These are phyloP conservation scores for Candida nitratophila DNA, from an alignment of 805 yeast species.

Conservation along the genomic window DNA sequence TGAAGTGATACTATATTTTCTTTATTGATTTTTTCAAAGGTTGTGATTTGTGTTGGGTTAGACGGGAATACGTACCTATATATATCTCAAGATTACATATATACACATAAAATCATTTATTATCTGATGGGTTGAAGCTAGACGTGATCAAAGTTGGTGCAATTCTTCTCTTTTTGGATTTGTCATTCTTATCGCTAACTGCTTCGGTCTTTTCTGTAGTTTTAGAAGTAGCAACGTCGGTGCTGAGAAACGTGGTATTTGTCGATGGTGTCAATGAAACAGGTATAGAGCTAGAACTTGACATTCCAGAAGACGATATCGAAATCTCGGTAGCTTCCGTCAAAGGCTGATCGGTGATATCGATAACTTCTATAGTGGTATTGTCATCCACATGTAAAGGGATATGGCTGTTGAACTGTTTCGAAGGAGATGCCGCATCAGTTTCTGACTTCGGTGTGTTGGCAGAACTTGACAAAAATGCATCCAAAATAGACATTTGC, in stretches of 20 bases:
- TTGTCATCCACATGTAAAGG: neutral
- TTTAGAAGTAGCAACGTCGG: neutral
- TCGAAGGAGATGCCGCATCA: no score
- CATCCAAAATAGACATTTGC: constrained; percentile 5
- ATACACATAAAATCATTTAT: no score
- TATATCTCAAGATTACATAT: no score
- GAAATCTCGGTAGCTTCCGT: neutral
- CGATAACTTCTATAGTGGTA: neutral
- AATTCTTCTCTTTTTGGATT: constrained; percentile 28
- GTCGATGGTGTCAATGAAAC: constrained; percentile 1
- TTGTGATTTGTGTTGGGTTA: no score
- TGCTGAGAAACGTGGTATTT: no score
- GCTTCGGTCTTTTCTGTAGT: neutral
- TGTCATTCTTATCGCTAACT: neutral
- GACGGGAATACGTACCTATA: no score
- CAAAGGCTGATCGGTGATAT: neutral
- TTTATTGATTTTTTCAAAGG: no score
- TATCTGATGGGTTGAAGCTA: neutral
- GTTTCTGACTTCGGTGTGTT: neutral
- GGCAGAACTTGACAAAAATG: neutral
- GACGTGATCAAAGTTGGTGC: constrained; percentile 26
- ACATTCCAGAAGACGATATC: neutral
- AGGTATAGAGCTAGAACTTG: neutral
- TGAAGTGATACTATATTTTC: no score
- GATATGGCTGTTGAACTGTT: no score